A percentile compares a stretch with the other conserved stretches of the same genome.
Evolutionary conservation across 2,329 filamentous ascomycete species (phyloP).

Genomic region (Apiospora rasikravindrae): DNA sequence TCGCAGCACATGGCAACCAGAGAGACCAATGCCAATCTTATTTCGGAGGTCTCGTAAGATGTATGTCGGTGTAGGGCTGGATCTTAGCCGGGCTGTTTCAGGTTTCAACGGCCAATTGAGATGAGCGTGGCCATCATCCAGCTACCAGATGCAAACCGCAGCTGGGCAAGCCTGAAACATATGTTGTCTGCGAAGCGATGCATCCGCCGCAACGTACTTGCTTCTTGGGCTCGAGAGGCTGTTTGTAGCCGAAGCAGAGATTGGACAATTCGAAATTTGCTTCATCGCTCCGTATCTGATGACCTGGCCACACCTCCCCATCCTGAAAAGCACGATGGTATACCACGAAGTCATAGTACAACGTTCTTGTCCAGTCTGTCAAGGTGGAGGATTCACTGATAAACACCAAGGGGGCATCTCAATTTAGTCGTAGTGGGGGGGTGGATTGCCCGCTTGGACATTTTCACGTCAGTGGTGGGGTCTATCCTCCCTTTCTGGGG

Average conservation of each 20-base stretch:
- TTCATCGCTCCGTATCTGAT: neutral
- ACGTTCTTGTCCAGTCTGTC: neutral
- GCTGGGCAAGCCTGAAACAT: neutral
- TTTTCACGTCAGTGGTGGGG: neutral
- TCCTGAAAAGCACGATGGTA: neutral
- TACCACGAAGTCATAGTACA: neutral
- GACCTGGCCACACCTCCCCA: neutral
- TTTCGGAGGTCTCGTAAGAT: neutral
- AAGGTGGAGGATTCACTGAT: neutral
- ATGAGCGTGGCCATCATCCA: neutral
- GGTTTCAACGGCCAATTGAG: neutral
- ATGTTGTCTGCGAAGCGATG: neutral
- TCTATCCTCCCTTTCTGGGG: neutral
- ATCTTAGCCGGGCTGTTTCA: neutral
- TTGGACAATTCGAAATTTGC: too few species aligned
- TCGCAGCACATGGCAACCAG: neutral
- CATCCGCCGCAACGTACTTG: neutral
- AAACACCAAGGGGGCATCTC: neutral
- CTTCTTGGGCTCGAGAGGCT: neutral
- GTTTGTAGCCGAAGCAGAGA: neutral
- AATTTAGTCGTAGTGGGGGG: slow-evolving; percentile 1
- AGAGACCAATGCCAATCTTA: neutral
- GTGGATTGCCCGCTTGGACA: neutral
- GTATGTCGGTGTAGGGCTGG: neutral
- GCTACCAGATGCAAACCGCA: neutral